Conservation (phyloP, 495 filamentous ascomycete genomes). For the Annulohypoxylon stygium region DNA sequence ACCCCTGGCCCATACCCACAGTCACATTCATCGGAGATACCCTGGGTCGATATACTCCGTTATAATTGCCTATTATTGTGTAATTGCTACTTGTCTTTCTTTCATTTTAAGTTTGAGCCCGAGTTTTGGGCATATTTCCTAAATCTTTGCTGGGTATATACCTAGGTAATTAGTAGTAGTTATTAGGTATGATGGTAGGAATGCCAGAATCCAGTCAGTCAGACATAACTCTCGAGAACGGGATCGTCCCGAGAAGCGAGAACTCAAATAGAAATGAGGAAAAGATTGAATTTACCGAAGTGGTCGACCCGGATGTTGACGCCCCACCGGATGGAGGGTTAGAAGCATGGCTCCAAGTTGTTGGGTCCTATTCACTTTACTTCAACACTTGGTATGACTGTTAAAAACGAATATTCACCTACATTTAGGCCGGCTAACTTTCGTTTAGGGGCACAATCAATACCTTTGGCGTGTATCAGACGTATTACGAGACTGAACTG, state of each 20-base stretch:
- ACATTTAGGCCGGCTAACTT: slow-evolving; percentile 5
- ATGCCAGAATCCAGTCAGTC: slow-evolving; percentile 13
- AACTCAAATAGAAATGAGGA: slow-evolving; percentile 19
- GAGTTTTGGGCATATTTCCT: neutral
- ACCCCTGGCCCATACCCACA: slow-evolving; percentile 2
- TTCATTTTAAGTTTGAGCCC: neutral
- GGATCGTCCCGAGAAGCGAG: neutral
- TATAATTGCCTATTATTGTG: slow-evolving; percentile 3
- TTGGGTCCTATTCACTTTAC: slow-evolving; percentile 68
- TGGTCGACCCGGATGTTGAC: slow-evolving; percentile 7
- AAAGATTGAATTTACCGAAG: slow-evolving; percentile 1
- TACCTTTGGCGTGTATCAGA: slow-evolving; percentile 78
- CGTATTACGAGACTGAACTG: slow-evolving; percentile 69
- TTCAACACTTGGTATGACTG: slow-evolving; percentile 70
- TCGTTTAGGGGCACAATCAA: slow-evolving; percentile 71
- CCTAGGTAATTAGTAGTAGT: no score
- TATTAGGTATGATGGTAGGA: neutral
- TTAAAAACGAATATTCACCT: neutral
- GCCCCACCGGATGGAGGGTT: slow-evolving; percentile 50
- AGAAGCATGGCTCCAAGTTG: slow-evolving; percentile 65
- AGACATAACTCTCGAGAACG: slow-evolving; percentile 12
- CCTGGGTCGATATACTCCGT: slow-evolving; percentile 21
- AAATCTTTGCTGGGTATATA: no score
- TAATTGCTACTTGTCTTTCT: neutral
- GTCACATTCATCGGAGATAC: slow-evolving; percentile 25